Percentiles rank a stretch among this genome's conserved stretches.
phyloP scores from a whole-genome alignment of 306 rosid genomes.

The Vicia faba region DNA sequence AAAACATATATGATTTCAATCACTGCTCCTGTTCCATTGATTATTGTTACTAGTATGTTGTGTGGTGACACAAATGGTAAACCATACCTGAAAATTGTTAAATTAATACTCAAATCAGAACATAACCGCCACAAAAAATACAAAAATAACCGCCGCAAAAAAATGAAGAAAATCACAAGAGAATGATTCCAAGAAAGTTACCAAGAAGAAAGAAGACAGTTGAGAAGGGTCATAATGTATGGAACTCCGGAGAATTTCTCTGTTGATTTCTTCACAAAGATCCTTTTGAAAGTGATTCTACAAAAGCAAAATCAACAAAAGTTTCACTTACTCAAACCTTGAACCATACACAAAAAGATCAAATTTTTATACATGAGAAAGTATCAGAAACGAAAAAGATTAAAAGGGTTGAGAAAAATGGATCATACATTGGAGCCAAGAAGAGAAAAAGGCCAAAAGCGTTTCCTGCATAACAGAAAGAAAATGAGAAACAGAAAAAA shows the following conservation, averaged over 20 bases:
- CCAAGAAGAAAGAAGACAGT: conserved; percentile 93
- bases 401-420: conserved; percentile 6
- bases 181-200: conserved; percentile 11
- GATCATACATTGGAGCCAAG: conserved; percentile 71
- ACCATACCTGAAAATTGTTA: conserved; percentile 63
- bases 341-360: neutral
- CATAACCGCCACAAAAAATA: neutral
- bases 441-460: conserved; percentile 82
- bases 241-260: conserved; percentile 87
- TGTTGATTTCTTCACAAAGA: conserved; percentile 55
- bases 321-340: conserved; percentile 4
- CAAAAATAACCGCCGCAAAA: neutral
- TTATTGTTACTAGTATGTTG: conserved; percentile 67
- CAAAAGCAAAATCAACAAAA: neutral
- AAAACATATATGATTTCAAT: conserved; percentile 64
- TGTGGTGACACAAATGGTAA: conserved; percentile 76
- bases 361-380: neutral
- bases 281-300: conserved; percentile 80
- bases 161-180: neutral
- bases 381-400: neutral
- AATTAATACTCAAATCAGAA: conserved; percentile 6
- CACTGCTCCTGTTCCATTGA: conserved; percentile 76
- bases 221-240: conserved; percentile 77
- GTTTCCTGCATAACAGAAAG: conserved; percentile 56
- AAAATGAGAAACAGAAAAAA: conserved; percentile 28